Evolutionary conservation across 192 early-diverging fungal species (phyloP).

Genomic region (Allomyces javanicus): DNA sequence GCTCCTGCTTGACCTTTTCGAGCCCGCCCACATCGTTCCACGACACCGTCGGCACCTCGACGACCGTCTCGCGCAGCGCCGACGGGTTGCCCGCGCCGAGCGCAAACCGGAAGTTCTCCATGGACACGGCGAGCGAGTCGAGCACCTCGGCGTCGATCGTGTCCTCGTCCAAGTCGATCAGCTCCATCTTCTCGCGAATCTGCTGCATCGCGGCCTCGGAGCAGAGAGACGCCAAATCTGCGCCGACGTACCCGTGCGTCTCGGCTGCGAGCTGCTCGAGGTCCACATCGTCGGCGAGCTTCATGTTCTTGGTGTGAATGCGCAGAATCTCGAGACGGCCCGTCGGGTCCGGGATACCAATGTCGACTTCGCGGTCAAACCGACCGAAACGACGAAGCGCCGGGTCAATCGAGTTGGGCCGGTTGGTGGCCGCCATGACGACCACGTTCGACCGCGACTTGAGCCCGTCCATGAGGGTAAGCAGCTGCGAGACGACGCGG

Average conservation of each 20-base stretch:
- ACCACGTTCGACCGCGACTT: conserved; percentile 93
- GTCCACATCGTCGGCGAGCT: conserved; percentile 89
- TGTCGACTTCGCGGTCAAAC: conserved; percentile 97
- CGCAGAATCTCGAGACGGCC: conserved; percentile 95
- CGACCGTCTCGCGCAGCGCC: conserved; percentile 94
- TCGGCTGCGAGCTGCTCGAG: conserved; percentile 91
- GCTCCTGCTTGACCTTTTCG: conserved; percentile 92
- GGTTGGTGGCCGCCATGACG: conserved; percentile 98
- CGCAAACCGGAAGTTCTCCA: conserved; percentile 94
- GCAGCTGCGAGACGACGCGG: conserved; percentile 91
- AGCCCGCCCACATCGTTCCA: conserved; percentile 97
- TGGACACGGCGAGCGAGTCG: conserved; percentile 83
- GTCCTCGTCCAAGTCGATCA: conserved; percentile 93
- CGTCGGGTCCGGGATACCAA: conserved; percentile 96
- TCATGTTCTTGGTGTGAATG: conserved; percentile 99
- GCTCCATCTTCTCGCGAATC: conserved; percentile 98
- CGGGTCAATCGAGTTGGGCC: conserved; percentile 94
- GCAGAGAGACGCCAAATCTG: conserved; percentile 90
- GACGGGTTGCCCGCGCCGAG: conserved; percentile 88
- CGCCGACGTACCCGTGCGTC: conserved; percentile 94
- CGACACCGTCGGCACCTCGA: conserved; percentile 82
- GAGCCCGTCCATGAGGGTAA: conserved; percentile 96
- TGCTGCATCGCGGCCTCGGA: conserved; percentile 99
- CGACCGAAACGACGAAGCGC: conserved; percentile 97
- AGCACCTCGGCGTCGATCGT: conserved; percentile 94